Conservation (phyloP, 805 yeast genomes). For the Zygosaccharomyces bailii region DNA sequence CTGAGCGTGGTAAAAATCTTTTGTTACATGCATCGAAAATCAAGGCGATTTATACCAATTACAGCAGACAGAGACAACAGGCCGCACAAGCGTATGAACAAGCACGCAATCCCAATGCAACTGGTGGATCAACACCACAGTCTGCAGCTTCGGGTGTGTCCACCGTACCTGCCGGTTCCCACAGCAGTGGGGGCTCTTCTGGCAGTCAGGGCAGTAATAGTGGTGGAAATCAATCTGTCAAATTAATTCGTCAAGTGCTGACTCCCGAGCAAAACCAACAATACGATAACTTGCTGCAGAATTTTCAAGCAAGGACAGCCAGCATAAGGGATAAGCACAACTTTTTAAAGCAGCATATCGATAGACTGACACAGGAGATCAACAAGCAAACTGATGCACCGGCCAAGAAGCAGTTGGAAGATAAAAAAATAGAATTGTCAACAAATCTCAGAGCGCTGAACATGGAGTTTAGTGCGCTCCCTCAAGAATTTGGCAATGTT, state of each 20-base stretch:
- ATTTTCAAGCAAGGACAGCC: slow-evolving; percentile 31
- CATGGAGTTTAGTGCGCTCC: slow-evolving; percentile 28
- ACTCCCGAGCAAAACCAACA: slow-evolving; percentile 34
- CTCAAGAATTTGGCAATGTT: slow-evolving; percentile 30
- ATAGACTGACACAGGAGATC: slow-evolving; percentile 30
- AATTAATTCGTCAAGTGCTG: slow-evolving; percentile 30
- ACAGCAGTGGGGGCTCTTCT: slow-evolving; percentile 16
- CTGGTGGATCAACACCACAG: slow-evolving; percentile 15
- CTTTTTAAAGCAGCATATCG: slow-evolving; percentile 32
- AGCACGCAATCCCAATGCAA: slow-evolving; percentile 15
- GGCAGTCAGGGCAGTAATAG: slow-evolving; percentile 13
- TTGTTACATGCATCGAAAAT: slow-evolving; percentile 60
- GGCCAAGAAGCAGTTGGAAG: slow-evolving; percentile 30
- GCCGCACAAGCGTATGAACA: slow-evolving; percentile 26
- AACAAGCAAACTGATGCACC: slow-evolving; percentile 26
- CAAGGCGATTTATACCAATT: slow-evolving; percentile 55
- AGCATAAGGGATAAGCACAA: slow-evolving; percentile 32
- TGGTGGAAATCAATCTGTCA: slow-evolving; percentile 21
- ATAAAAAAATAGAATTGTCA: slow-evolving; percentile 27
- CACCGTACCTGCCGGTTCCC: slow-evolving; percentile 10
- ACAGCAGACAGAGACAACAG: slow-evolving; percentile 40
- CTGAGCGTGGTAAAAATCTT: slow-evolving; percentile 61
- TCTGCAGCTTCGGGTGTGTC: slow-evolving; percentile 9
- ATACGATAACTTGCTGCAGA: slow-evolving; percentile 28
- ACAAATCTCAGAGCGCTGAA: slow-evolving; percentile 27